A percentile compares a stretch with the other conserved stretches of the same genome.
phyloP scores from a whole-genome alignment of 345 rosid species.

The Brassica napus region Da-Ae NC_063446.1:35331001-35331500 shows the following conservation, averaged over 20 bases:
- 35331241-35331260: neutral
- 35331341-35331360: conserved; percentile 82
- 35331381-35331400: conserved; percentile 51
- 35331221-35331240: conserved; percentile 1
- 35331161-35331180: conserved; percentile 95
- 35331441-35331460: conserved; percentile 62
- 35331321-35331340: conserved; percentile 76
- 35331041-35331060: neutral
- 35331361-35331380: conserved; percentile 67
- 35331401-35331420: conserved; percentile 90
- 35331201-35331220: conserved; percentile 50
- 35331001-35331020: conserved; percentile 73
- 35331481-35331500: conserved; percentile 58
- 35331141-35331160: conserved; percentile 69
- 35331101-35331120: conserved; percentile 91
- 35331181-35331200: conserved; percentile 90
- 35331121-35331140: conserved; percentile 61
- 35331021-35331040: neutral
- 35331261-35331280: neutral
- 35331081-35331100: conserved; percentile 31
- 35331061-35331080: neutral
- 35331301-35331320: conserved; percentile 58
- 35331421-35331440: conserved; percentile 61
- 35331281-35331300: conserved; percentile 3
- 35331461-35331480: conserved; percentile 83